Evolutionary conservation across 164 flowering plant genomes (phyloP).

Genomic region (Liquidambar formosana): DNA sequence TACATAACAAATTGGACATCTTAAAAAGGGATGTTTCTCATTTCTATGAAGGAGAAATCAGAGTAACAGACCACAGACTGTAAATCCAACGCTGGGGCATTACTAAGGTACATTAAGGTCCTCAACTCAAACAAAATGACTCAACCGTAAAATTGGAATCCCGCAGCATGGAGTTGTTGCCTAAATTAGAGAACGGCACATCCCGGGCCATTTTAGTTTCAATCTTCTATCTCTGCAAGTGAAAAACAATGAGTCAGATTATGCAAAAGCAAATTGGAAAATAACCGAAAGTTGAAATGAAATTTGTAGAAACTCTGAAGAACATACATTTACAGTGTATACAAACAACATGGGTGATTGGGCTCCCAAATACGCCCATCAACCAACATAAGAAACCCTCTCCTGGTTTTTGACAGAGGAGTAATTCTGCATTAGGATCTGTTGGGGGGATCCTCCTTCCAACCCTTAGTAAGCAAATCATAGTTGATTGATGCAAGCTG

Average conservation of each 20-base stretch:
- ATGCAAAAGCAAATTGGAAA: not conserved
- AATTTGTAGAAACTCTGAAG: not conserved
- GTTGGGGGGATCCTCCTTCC: conserved; percentile 66
- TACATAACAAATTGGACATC: not conserved
- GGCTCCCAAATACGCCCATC: conserved; percentile 6
- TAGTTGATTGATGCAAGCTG: conserved; percentile 97
- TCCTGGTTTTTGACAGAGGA: not conserved
- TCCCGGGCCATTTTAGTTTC: conserved; percentile 26
- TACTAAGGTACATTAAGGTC: conserved; percentile 21
- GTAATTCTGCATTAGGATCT: conserved; percentile 36
- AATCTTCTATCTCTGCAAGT: conserved; percentile 46
- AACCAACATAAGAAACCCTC: conserved; percentile 7
- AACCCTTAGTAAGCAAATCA: conserved; percentile 87
- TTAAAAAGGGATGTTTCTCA: conserved; percentile 29
- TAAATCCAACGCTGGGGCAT: conserved; percentile 9
- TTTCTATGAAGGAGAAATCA: conserved; percentile 18
- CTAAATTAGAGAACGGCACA: conserved; percentile 25
- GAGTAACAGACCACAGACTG: conserved; percentile 19
- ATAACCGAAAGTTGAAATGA: no score
- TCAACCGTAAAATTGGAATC: conserved; percentile 20
- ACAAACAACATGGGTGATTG: conserved; percentile 29
- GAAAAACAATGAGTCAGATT: not conserved
- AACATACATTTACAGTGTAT: conserved; percentile 75
- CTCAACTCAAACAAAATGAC: conserved; percentile 21
- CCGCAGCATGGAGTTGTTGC: conserved; percentile 15